Conservation (phyloP, 192 early-diverging fungal species). For the Chytriomyces sp. region DNA sequence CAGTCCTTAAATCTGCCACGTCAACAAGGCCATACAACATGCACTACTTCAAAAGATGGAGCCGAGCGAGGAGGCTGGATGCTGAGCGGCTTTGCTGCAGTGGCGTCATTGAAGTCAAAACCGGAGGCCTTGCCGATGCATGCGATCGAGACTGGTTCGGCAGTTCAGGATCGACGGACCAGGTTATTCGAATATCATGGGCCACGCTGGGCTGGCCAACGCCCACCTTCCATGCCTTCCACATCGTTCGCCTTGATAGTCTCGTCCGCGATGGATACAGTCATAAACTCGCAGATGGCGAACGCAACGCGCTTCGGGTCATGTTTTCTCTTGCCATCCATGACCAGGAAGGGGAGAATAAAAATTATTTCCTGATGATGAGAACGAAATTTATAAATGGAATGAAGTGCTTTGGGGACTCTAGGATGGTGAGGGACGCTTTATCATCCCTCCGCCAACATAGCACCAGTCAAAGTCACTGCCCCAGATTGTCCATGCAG, state of each 20-base stretch:
- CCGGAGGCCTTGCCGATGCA: constrained; percentile 95
- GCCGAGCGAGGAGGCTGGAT: constrained; percentile 85
- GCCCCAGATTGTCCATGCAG: too few species aligned
- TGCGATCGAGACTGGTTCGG: constrained; percentile 76
- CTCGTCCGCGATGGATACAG: constrained; percentile 64
- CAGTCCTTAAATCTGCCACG: too few species aligned
- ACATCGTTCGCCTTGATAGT: constrained; percentile 74
- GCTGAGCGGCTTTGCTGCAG: constrained; percentile 65
- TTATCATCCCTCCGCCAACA: too few species aligned
- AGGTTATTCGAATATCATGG: background rate
- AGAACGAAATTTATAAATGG: too few species aligned
- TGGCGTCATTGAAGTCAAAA: constrained; percentile 73
- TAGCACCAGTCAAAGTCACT: too few species aligned
- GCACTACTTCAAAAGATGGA: too few species aligned
- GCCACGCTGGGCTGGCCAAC: background rate
- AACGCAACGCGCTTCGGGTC: constrained; percentile 62
- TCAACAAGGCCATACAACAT: too few species aligned
- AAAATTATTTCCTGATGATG: too few species aligned
- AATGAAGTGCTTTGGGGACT: too few species aligned
- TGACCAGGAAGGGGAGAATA: too few species aligned
- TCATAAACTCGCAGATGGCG: constrained; percentile 82
- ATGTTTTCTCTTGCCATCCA: too few species aligned
- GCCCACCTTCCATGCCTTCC: constrained; percentile 78
- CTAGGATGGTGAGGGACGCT: too few species aligned
- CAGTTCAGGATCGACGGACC: background rate